Evolutionary conservation across 176 grass and related monocot genomes (phyloP), one percentile per base, ranked within the genome.

Genomic region (Puya raimondii): DNA sequence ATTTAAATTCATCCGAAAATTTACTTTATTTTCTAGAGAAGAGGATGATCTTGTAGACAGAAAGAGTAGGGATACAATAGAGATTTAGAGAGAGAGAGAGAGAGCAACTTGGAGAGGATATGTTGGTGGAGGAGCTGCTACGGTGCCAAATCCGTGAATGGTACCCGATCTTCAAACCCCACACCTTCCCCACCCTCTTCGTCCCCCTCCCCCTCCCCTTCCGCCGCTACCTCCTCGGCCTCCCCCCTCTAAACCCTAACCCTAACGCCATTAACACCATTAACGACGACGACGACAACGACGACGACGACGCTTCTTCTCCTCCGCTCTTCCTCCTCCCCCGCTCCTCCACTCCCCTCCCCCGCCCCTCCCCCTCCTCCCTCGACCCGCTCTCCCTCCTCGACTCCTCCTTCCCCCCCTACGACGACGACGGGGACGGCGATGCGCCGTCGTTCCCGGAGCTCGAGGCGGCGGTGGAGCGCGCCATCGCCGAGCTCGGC

Each of bases 141-240:
- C 74, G 74, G 1, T 89, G 86, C 86, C 90, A 93, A 72, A 80
- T 96, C 65, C 74, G 87, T 0, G 79, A 96, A 54, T 90, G 92
- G 88, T 89, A 91, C 63, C 88, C 85, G 26, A 14, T 57, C 10
- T 91, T 91, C 80, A 70, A 79, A 64, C 54, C 58, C 63, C 66
- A 96, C 66, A 86, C 92, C 54, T 71, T 89, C 70, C 80, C 71
- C 70, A 96, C 85, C 63, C 54, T 63, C 76, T 70, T 87, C 76
- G 61, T 82, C 50, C 83, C 85, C 18, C 88, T 89, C 49, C 72
- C 84, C 18, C 16, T 57, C 14, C 69, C 86, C 73, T 94, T 88
- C 80, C 79, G 86, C 66, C 74, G 86, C 63, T 88, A 91, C 80
- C 86, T 96, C 68, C 64, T 66, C 50, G 88, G 85, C 51, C 58